A percentile compares a stretch with the other conserved stretches of the same genome.
phyloP scores from a whole-genome alignment of 345 rosid genomes.

The Linum tenue region DNA sequence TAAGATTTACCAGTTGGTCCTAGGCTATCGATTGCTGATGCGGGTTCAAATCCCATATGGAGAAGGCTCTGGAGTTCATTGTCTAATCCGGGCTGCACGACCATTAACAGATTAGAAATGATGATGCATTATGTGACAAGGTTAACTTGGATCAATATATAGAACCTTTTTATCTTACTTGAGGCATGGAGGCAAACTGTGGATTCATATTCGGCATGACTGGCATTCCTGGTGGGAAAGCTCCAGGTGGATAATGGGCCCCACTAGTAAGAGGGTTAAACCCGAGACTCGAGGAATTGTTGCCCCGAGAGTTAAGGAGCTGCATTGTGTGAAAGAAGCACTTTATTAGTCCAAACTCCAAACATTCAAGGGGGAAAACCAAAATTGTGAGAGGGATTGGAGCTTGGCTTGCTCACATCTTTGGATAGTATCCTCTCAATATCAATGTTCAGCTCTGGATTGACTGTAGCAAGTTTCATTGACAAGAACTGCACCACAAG shows the following conservation, averaged over 20 bases:
- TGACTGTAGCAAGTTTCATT: conserved; percentile 95
- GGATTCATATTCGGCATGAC: conserved; percentile 37
- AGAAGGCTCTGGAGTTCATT: conserved; percentile 61
- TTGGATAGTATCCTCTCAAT: conserved; percentile 64
- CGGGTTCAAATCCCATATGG: conserved; percentile 68
- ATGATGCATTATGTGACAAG: not conserved
- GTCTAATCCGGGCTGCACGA: conserved; percentile 46
- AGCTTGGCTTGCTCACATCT: conserved; percentile 50
- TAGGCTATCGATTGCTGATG: conserved; percentile 44
- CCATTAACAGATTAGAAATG: conserved; percentile 1
- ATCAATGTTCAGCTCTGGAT: conserved; percentile 65
- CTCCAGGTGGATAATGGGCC: conserved; percentile 29
- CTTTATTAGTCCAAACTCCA: not conserved
- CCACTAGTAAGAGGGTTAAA: conserved; percentile 38
- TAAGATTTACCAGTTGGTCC: conserved; percentile 47
- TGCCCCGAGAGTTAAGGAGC: conserved; percentile 55
- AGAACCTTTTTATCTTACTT: conserved; percentile 29
- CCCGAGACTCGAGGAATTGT: conserved; percentile 37
- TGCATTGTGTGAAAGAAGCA: conserved; percentile 10
- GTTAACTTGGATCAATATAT: not conserved
- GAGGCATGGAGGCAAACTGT: conserved; percentile 52
- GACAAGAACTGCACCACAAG: conserved; percentile 62
- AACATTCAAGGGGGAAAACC: not conserved
- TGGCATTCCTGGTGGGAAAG: conserved; percentile 43
- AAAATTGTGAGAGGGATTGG: conserved; percentile 8